A percentile compares a stretch with the other conserved stretches of the same genome.
phyloP scores from a whole-genome alignment of 163 green algal genomes.

The Picocystis sp. region DNA sequence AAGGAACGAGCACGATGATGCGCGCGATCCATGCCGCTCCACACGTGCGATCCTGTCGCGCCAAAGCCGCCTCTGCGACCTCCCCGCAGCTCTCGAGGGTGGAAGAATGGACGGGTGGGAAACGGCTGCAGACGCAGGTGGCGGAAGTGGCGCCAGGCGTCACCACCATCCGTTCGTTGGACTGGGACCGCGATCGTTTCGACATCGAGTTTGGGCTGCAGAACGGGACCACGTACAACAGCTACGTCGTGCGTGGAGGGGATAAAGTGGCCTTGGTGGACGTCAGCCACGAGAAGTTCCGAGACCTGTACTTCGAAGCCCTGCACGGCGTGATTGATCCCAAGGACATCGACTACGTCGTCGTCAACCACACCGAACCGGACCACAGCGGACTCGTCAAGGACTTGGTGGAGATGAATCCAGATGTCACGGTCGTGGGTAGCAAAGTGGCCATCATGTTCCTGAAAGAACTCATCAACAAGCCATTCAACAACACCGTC shows the following conservation, averaged over 20 bases:
- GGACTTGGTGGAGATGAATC: conserved; percentile 57
- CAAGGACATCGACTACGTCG: conserved; percentile 48
- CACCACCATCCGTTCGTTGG: conserved; percentile 72
- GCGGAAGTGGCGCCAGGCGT: too few species aligned
- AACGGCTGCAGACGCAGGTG: too few species aligned
- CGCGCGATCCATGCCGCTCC: too few species aligned
- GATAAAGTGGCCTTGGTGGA: conserved; percentile 78
- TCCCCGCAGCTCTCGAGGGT: too few species aligned
- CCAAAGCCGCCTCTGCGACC: too few species aligned
- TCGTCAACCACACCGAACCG: conserved; percentile 59
- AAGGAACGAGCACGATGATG: too few species aligned
- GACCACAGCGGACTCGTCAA: conserved; percentile 55
- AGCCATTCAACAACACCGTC: conserved; percentile 33
- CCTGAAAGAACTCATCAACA: conserved; percentile 54
- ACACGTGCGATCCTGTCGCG: too few species aligned
- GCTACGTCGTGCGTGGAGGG: conserved; percentile 79
- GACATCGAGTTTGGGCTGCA: conserved; percentile 76
- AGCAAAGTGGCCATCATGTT: conserved; percentile 66
- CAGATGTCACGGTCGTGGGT: conserved; percentile 59
- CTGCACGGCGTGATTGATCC: conserved; percentile 43
- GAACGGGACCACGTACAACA: conserved; percentile 88
- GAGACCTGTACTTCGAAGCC: conserved; percentile 52
- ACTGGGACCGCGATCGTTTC: conserved; percentile 90
- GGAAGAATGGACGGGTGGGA: too few species aligned
- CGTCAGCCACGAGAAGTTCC: conserved; percentile 89